Percentiles rank a stretch among this genome's conserved stretches.
phyloP scores from a whole-genome alignment of 345 rosid genomes.

The Camelina neglecta region DNA sequence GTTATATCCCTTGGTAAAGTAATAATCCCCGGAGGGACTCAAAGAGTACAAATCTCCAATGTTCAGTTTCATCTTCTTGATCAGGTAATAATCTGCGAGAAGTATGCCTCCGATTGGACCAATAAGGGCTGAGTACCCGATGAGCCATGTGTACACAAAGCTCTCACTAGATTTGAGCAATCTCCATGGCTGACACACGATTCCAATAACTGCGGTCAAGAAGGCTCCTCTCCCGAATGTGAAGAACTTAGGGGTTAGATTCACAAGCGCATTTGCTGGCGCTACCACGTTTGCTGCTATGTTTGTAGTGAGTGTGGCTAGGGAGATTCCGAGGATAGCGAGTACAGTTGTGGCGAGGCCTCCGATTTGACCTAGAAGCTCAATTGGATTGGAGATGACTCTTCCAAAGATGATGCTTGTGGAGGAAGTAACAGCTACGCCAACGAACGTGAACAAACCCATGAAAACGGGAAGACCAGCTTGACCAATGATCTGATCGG shows the following conservation, averaged over 20 bases:
- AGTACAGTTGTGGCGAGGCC: constrained; percentile 64
- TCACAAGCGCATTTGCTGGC: constrained; percentile 91
- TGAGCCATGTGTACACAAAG: constrained; percentile 92
- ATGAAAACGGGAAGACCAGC: constrained; percentile 85
- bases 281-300: constrained; percentile 94
- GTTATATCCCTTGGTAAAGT: constrained; percentile 70
- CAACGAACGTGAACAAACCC: constrained; percentile 90
- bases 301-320: constrained; percentile 87
- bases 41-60: constrained; percentile 61
- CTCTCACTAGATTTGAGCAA: constrained; percentile 88
- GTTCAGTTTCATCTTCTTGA: constrained; percentile 54
- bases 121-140: constrained; percentile 84
- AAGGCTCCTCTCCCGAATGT: constrained; percentile 87
- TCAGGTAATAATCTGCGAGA: constrained; percentile 74
- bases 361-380: constrained; percentile 74
- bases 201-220: constrained; percentile 77
- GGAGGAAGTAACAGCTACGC: constrained; percentile 80
- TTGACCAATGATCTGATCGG: constrained; percentile 81
- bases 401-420: constrained; percentile 76
- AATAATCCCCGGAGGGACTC: constrained; percentile 68
- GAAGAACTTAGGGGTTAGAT: constrained; percentile 79
- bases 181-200: constrained; percentile 90
- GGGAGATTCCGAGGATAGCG: constrained; percentile 76
- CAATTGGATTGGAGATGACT: constrained; percentile 81
- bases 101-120: constrained; percentile 90